Percentiles rank a stretch among this genome's conserved stretches.
Conservation (phyloP, 2,329 filamentous ascomycete genomes). For the Dothideomycetidae sp. region DNA sequence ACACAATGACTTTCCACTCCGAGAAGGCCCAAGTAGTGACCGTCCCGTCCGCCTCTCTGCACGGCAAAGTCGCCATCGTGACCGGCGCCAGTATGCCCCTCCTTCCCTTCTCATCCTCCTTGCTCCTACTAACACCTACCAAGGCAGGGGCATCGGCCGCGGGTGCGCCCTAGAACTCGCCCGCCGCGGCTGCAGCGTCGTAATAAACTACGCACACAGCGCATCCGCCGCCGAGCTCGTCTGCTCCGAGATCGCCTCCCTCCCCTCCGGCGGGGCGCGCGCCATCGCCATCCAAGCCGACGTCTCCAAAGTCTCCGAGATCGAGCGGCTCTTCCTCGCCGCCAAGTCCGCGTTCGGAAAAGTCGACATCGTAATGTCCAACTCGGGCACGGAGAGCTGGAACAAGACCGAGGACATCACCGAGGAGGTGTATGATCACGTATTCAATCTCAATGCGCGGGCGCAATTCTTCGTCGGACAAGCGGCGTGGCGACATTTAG, state of each 20-base stretch:
- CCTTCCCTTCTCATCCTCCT: neutral
- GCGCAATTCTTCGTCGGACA: conserved; percentile 68
- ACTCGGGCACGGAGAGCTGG: conserved; percentile 49
- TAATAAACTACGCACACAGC: conserved; percentile 51
- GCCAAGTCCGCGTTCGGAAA: conserved; percentile 29
- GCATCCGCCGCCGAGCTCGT: conserved; percentile 36
- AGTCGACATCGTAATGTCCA: conserved; percentile 38
- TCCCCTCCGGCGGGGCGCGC: conserved; percentile 35
- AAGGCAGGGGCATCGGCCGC: conserved; percentile 51
- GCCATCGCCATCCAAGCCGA: conserved; percentile 47
- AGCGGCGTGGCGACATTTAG: conserved; percentile 56
- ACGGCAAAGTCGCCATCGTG: conserved; percentile 44
- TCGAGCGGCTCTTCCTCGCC: conserved; percentile 41
- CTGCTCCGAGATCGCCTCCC: conserved; percentile 30
- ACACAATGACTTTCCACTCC: too few species aligned
- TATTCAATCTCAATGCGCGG: conserved; percentile 53
- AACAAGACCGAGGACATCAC: conserved; percentile 54
- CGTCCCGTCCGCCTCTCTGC: conserved; percentile 35
- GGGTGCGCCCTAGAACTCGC: conserved; percentile 55
- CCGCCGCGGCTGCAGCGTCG: conserved; percentile 47
- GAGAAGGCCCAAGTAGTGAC: conserved; percentile 19
- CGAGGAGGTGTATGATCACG: conserved; percentile 57
- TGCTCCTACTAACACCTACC: conserved; percentile 16
- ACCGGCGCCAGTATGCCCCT: conserved; percentile 36
- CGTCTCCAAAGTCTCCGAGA: conserved; percentile 39